Base-by-base conservation (phyloP, 1,284 basidiomycete genomes). In the Pisolithus thermaeus region DNA sequence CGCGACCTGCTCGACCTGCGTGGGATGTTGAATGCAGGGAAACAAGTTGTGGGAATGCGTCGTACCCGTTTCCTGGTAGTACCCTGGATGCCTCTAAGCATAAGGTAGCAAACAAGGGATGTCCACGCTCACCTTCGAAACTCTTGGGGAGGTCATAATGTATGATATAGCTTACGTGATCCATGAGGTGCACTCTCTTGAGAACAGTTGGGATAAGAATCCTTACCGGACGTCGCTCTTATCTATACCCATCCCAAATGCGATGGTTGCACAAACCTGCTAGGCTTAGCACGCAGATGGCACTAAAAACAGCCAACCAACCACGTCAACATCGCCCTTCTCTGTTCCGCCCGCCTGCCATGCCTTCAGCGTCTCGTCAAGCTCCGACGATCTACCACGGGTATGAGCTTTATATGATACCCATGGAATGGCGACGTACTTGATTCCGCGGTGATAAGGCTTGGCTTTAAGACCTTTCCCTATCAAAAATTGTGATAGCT, bases 241-340 rank as follows among this genome's bases (percentile, higher is more conserved):
- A 65, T 95, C 91, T 30, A 95, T 92, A 1, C 92, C 91, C 74
- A 93, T 86, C 1, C 92, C 91, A 60, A 94, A 94, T 1, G 91
- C 91, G 41, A 93, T 83, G 0, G 81, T 83, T 1, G 81, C 80
- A 18, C 80, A 79, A 23, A 79, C 75, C 67, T 78, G 57, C 62
- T 74, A 27, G 70, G n/a, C 74, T 70, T 36, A 76, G 72, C 69
- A 76, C 7, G 28, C 37, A 22, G 35, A 7, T n/a, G n/a, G 25
- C n/a, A n/a, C 3, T 1, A 37, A 42, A n/a, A 3, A 25, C 30
- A 4, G 66, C 80, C 50, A 55, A 85, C 85, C 14, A 55, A 85
- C 85, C 14, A 87, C 72, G 55, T 89, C 84, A 7, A 84, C 72
- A 18, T 75, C 78, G 37, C 70, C 72, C 23, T 73, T 67, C 1